Evolutionary conservation across 106 monocot genomes (phyloP), one percentile per base, ranked within the genome.

Genomic region (Allium sativum): DNA sequence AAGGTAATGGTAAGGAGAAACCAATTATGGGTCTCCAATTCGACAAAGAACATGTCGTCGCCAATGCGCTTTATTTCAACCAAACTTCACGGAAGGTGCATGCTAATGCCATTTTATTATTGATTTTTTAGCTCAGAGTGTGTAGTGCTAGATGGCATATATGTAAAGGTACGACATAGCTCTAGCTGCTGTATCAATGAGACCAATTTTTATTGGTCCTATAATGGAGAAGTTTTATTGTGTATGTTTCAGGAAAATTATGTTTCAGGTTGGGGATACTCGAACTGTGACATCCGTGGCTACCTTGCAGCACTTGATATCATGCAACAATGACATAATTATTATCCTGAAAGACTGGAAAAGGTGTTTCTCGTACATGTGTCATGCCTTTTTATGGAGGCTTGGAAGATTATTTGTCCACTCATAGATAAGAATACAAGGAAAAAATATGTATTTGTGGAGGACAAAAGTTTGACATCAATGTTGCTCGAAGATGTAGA

Each of bases 181-280:
- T n/a, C n/a, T n/a, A n/a, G n/a, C n/a, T n/a, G n/a, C n/a, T n/a
- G n/a, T n/a, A n/a, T n/a, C n/a, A n/a, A n/a, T n/a, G n/a, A n/a
- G n/a, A n/a, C n/a, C n/a, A n/a, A n/a, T n/a, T n/a, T n/a, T n/a
- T n/a, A n/a, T n/a, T n/a, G n/a, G n/a, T n/a, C n/a, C n/a, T n/a
- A n/a, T n/a, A n/a, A n/a, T n/a, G n/a, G n/a, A n/a, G n/a, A n/a
- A n/a, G 88, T 62, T 73, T 57, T 64, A 81, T 77, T 41, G 68
- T 70, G 14, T 85, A 82, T 44, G 61, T 69, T 18, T 75, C 88
- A 4, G 93, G 80, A 56, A 93, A 77, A 65, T 45, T 93, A 43
- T 80, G 77, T 70, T 42, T 79, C 46, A 85, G 93, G 93, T 93
- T 81, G 78, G 81, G 86, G 81, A 46, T 86, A 72, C 53, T 75